A percentile compares a stretch with the other conserved stretches of the same genome.
phyloP scores from a whole-genome alignment of 2,329 filamentous ascomycete species.

The Juglanconis oblonga region DNA sequence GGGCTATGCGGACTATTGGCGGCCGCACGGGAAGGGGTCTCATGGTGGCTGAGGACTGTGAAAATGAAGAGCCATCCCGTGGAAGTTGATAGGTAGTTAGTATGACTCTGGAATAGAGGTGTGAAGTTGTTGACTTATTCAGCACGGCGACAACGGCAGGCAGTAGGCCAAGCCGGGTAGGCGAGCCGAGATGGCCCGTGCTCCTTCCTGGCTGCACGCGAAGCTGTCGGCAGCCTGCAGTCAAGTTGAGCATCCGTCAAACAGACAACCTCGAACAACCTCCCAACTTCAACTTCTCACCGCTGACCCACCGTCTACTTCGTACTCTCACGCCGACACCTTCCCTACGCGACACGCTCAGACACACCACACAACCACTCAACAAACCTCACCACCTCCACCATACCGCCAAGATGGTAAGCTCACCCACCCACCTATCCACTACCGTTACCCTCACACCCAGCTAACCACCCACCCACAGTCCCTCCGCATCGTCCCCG shows the following conservation, averaged over 20 bases:
- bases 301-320: conserved; percentile 5
- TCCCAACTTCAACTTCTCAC: conserved; percentile 1
- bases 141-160: not conserved
- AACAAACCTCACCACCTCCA: not conserved
- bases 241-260: not conserved
- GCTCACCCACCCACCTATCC: conserved; percentile 19
- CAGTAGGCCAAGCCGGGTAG: not conserved
- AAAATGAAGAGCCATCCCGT: not conserved
- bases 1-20: conserved; percentile 68
- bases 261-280: not conserved
- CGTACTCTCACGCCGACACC: not conserved
- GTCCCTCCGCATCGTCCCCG: conserved; percentile 87
- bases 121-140: not conserved
- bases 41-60: conserved; percentile 27
- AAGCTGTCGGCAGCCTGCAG: conserved; percentile 18
- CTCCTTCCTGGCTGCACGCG: conserved; percentile 10
- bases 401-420: conserved; percentile 48
- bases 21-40: conserved; percentile 34
- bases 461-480: conserved; percentile 35
- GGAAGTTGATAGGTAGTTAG: not conserved
- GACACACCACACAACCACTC: conserved; percentile 8
- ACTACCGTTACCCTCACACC: not conserved
- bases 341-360: not conserved
- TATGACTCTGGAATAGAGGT: not conserved
- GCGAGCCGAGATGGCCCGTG: conserved; percentile 12